Base-by-base conservation (phyloP, 306 rosid species). In the Nissolia schottii region DNA sequence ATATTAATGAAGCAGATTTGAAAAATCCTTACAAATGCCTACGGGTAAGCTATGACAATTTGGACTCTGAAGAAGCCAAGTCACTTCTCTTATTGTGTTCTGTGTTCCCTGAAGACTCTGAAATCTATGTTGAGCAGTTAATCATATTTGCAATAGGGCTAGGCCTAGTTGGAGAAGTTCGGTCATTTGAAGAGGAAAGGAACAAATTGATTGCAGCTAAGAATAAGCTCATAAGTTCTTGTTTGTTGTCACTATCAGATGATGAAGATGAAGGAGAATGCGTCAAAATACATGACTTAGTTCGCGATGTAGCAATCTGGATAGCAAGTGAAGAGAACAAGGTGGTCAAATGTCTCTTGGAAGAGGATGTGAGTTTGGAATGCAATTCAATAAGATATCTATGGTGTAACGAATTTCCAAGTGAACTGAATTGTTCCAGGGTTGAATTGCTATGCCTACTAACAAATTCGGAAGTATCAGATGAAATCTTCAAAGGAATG, bases 271-370 rank as follows among this genome's bases (percentile, higher is more conserved):
- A 7, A 2, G 14, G 1, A 20, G 29, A 28, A 1, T 6, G 0
- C 25, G 50, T 80, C 37, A 75, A 54, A 50, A 34, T 80, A 80
- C 80, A 80, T 19, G 84, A 75, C 28, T 4, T 75, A 8, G 32
- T 70, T 53, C 80, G 64, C 0, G 28, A 63, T 3, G 51, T 70
- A 12, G 81, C 65, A 2, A 13, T 8, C 2, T 9, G 8, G 31
- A 48, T 65, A 1, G 41, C 24, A 10, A 20, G 48, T 1, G 3
- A 25, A 0, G 14, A 43, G 27, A 25, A 45, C 32, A 67, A 53
- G 15, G 10, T 3, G 11, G 10, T 72, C 2, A 32, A 7, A 28
- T 45, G 68, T 1, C 6, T 0, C 18, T 15, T 22, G 59, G 19
- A 25, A 35, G 7, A 51, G 6, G 25, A 35, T 23, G 45, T 2